Evolutionary conservation across 495 filamentous ascomycete genomes (phyloP).

Genomic region (Rostrohypoxylon terebratum): DNA sequence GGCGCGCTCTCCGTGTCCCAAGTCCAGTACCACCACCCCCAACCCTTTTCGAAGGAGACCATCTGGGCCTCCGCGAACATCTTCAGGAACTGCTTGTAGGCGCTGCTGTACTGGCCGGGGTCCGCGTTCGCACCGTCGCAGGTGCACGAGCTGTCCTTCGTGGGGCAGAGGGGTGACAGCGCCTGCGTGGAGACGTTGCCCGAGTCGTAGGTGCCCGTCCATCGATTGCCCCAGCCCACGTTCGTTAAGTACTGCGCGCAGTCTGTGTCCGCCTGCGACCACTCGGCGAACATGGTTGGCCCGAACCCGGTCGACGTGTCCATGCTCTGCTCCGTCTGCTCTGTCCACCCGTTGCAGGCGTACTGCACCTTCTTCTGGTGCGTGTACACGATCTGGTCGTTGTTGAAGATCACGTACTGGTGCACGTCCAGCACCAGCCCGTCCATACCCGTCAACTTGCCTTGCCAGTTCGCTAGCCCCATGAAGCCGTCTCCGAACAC

Average conservation of each 20-base stretch:
- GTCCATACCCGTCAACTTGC: slow-evolving; percentile 66
- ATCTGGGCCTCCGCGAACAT: slow-evolving; percentile 98
- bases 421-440: slow-evolving; percentile 88
- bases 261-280: slow-evolving; percentile 98
- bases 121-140: slow-evolving; percentile 83
- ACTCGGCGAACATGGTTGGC: slow-evolving; percentile 97
- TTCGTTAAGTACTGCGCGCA: slow-evolving; percentile 91
- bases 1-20: slow-evolving; percentile 69
- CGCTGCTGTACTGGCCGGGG: slow-evolving; percentile 70
- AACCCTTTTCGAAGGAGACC: slow-evolving; percentile 86
- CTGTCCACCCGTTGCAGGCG: slow-evolving; percentile 86
- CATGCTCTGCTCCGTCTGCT: slow-evolving; percentile 77
- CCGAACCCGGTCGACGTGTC: slow-evolving; percentile 85
- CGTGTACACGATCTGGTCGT: slow-evolving; percentile 74
- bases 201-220: slow-evolving; percentile 80
- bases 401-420: slow-evolving; percentile 92
- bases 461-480: slow-evolving; percentile 83
- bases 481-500: slow-evolving; percentile 88
- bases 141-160: slow-evolving; percentile 69
- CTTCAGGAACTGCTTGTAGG: slow-evolving; percentile 86
- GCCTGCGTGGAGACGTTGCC: slow-evolving; percentile 66
- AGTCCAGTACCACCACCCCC: slow-evolving; percentile 99
- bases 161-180: slow-evolving; percentile 77
- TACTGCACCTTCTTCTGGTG: slow-evolving; percentile 83
- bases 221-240: slow-evolving; percentile 86